Evolutionary conservation across 2,329 filamentous ascomycete species (phyloP).

Genomic region (Helotiales sp.): DNA sequence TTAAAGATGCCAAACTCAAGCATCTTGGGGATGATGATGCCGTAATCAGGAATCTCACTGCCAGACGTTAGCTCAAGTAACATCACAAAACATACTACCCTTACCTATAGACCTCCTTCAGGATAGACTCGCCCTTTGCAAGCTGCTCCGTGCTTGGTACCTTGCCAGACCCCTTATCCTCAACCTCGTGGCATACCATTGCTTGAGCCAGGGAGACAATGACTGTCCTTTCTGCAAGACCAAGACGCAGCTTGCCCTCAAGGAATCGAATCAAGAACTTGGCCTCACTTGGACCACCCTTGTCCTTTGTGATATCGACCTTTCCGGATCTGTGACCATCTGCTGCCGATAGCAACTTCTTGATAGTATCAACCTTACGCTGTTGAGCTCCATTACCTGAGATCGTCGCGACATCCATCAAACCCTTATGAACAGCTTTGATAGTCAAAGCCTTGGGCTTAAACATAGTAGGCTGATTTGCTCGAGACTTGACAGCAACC

Average conservation of each 20-base stretch:
- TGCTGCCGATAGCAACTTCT: slow-evolving; percentile 90
- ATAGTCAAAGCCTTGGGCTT: slow-evolving; percentile 91
- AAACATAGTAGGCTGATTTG: slow-evolving; percentile 97
- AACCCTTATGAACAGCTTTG: slow-evolving; percentile 78
- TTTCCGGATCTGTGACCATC: slow-evolving; percentile 74
- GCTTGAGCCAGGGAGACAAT: slow-evolving; percentile 89
- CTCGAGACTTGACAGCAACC: slow-evolving; percentile 92
- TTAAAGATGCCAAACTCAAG: slow-evolving; percentile 83
- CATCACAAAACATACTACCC: slow-evolving; percentile 20
- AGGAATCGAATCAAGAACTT: slow-evolving; percentile 93
- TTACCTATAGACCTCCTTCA: slow-evolving; percentile 89
- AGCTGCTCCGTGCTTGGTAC: slow-evolving; percentile 73
- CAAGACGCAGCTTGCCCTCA: slow-evolving; percentile 90
- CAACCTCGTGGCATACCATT: slow-evolving; percentile 78
- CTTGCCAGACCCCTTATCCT: slow-evolving; percentile 61
- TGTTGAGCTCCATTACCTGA: slow-evolving; percentile 85
- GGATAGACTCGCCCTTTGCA: slow-evolving; percentile 77
- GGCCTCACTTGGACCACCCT: slow-evolving; percentile 90
- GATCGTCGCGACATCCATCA: slow-evolving; percentile 86
- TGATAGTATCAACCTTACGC: slow-evolving; percentile 90
- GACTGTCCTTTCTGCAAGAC: slow-evolving; percentile 88
- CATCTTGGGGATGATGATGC: slow-evolving; percentile 90
- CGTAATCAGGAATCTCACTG: slow-evolving; percentile 92
- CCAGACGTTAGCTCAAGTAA: slow-evolving; percentile 36
- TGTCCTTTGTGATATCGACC: slow-evolving; percentile 87